phyloP scores from a whole-genome alignment of 768 basidiomycete species.

The Trametes coccinea region DNA sequence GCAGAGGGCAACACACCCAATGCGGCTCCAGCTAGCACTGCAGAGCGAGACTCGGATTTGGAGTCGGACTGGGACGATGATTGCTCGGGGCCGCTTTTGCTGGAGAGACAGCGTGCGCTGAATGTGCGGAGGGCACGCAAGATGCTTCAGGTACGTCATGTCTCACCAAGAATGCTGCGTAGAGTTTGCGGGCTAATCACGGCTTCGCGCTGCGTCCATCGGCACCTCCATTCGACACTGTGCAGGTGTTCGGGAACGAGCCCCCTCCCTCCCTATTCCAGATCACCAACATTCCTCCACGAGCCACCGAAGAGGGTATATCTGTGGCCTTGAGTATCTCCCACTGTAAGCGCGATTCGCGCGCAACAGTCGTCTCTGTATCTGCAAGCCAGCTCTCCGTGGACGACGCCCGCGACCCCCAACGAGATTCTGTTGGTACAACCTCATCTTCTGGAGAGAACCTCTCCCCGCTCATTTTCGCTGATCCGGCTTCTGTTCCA shows the following conservation, averaged over 20 bases:
- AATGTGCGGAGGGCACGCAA: conserved; percentile 51
- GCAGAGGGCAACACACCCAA: not conserved
- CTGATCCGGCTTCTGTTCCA: not conserved
- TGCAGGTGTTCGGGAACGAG: conserved; percentile 52
- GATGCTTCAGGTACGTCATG: conserved; percentile 46
- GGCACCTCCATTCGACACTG: not conserved
- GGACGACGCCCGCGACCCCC: not conserved
- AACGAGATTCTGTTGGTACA: conserved; percentile 14
- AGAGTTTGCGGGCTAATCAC: conserved; percentile 7
- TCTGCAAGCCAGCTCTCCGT: conserved; percentile 14
- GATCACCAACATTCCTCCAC: conserved; percentile 30
- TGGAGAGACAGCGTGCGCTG: conserved; percentile 40
- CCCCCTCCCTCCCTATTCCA: conserved; percentile 46
- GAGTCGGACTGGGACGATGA: conserved; percentile 13
- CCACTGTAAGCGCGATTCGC: conserved; percentile 24
- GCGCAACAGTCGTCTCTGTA: conserved; percentile 27
- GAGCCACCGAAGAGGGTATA: conserved; percentile 25
- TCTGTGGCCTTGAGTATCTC: conserved; percentile 10
- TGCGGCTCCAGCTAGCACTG: not conserved
- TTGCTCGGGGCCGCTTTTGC: not conserved
- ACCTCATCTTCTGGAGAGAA: conserved; percentile 7
- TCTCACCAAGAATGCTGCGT: not conserved
- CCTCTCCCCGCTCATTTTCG: conserved; percentile 21
- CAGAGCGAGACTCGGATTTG: not conserved
- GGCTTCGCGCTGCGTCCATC: not conserved